Conservation (phyloP, 495 filamentous ascomycete genomes). For the Umbilicaria muhlenbergii region DNA sequence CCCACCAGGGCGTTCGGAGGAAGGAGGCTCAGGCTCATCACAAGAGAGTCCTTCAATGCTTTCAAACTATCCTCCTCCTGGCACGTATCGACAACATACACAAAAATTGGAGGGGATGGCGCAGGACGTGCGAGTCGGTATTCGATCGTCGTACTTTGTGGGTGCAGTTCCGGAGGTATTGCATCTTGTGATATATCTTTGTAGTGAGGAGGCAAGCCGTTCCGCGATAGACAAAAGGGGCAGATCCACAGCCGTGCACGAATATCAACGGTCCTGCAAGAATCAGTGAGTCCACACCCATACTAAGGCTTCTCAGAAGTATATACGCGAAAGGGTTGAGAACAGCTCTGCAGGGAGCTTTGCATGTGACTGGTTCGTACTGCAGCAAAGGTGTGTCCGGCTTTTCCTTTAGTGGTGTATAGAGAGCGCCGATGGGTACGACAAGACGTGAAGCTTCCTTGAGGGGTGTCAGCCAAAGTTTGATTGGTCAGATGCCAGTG, state of each 20-base stretch:
- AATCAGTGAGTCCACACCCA: constrained; percentile 8
- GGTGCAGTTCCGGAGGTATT: constrained; percentile 91
- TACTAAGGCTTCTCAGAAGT: background rate
- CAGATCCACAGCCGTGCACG: constrained; percentile 96
- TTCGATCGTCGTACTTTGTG: constrained; percentile 89
- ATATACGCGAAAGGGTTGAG: constrained; percentile 90
- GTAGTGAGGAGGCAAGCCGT: constrained; percentile 90
- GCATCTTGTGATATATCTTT: constrained; percentile 94
- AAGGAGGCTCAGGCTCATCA: constrained; percentile 91
- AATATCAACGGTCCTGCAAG: constrained; percentile 74
- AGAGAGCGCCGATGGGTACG: constrained; percentile 90
- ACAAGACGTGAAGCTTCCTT: constrained; percentile 95
- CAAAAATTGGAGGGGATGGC: constrained; percentile 86
- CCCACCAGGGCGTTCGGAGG: constrained; percentile 91
- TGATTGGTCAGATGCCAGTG: constrained; percentile 1
- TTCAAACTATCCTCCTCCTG: constrained; percentile 96
- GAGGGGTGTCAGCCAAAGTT: constrained; percentile 10
- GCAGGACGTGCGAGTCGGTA: constrained; percentile 88
- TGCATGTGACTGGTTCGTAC: constrained; percentile 97
- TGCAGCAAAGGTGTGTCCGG: constrained; percentile 76
- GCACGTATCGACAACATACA: constrained; percentile 97
- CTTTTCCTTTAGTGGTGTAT: constrained; percentile 94
- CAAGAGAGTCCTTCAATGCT: constrained; percentile 86
- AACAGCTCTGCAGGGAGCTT: constrained; percentile 86
- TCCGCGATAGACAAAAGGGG: constrained; percentile 93